Base-by-base conservation (phyloP, 2,329 filamentous ascomycete species). In the Alternaria sp. region DNA sequence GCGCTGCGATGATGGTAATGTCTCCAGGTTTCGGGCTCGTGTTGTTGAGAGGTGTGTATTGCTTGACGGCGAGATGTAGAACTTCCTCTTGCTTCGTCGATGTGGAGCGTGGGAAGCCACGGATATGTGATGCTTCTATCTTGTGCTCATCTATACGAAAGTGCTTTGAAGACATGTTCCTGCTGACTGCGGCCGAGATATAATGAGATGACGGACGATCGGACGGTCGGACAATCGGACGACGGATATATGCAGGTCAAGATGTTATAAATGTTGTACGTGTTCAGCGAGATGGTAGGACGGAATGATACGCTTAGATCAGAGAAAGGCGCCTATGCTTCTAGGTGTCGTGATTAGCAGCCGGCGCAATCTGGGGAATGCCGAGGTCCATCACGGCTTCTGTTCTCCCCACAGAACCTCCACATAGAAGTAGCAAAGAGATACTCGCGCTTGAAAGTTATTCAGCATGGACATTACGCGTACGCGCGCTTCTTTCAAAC, bases 1-100 rank as follows among this genome's bases (percentile, higher is more conserved):
- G 94, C 5, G 91, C 90, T 11, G 87, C 93, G 59, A 98, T 89
- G 62, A 98, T 89, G 20, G 93, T 97, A 9, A 97, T 83, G 79
- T 96, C 92, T 33, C 92, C 92, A 1, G 88, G 87, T 66, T 88
- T 84, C 0, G 93, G 91, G 23, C 83, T 80, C 0, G 84, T 85
- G 71, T 94, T 94, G 74, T 90, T 87, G 59, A 88, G 83, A 2
- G 94, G 94, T 0, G 87, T 91, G 77, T 98, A 98, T 77, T 97
- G 93, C 83, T 97, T 97, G 57, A 97, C 87, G 9, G 89, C 88
- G 6, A 97, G 81, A 58, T 89, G 81, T 4, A 97, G 84, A 6
- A 87, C 84, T 64, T 95, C 91, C 68, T 97, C 91, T 71, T 96
- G 92, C 12, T 87, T 87, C 60, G 87, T 84, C 3, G 89, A 86